Percentiles rank a stretch among this genome's conserved stretches.
These are phyloP conservation scores for Seminavis robusta DNA, from an alignment of 108 stramenopile genomes.

Conservation along the genomic window DNA sequence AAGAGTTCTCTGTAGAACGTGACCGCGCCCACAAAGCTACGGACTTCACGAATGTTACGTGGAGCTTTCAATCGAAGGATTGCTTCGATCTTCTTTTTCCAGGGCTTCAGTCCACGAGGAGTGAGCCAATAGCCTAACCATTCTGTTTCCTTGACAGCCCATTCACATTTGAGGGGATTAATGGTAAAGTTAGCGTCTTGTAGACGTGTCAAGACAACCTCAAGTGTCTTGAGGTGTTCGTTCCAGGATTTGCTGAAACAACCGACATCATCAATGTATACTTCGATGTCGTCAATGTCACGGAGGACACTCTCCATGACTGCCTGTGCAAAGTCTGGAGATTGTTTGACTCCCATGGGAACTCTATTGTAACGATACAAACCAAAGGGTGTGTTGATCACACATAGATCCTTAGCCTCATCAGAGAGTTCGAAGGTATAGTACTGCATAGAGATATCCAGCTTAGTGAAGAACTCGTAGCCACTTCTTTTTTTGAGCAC, in stretches of 20 bases:
- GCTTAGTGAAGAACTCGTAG: slow-evolving; percentile 16
- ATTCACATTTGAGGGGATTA: slow-evolving; percentile 56
- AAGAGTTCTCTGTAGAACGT: slow-evolving; percentile 20
- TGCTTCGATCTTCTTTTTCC: slow-evolving; percentile 43
- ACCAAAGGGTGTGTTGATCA: slow-evolving; percentile 45
- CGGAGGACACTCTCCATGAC: slow-evolving; percentile 27
- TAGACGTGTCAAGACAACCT: slow-evolving; percentile 10
- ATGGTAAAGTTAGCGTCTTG: slow-evolving; percentile 12
- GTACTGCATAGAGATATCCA: slow-evolving; percentile 23
- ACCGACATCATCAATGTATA: slow-evolving; percentile 52
- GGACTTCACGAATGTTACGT: slow-evolving; percentile 12
- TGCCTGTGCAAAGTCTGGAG: slow-evolving; percentile 49
- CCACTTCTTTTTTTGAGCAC: slow-evolving; percentile 5
- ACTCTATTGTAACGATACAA: slow-evolving; percentile 27
- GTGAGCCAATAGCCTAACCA: slow-evolving; percentile 62
- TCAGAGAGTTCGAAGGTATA: slow-evolving; percentile 35
- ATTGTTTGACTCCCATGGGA: slow-evolving; percentile 43
- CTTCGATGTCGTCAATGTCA: slow-evolving; percentile 20
- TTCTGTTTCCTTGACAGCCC: slow-evolving; percentile 50
- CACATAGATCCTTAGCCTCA: slow-evolving; percentile 10
- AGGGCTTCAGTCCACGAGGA: slow-evolving; percentile 38
- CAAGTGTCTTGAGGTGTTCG: slow-evolving; percentile 17
- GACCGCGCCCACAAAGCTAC: too few species aligned
- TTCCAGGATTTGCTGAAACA: slow-evolving; percentile 26
- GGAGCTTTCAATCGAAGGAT: slow-evolving; percentile 26